Percentiles rank a stretch among this genome's conserved stretches.
These are phyloP conservation scores for Aspergillus pseudoviridinutans DNA, from an alignment of 2,329 filamentous ascomycete genomes.

Conservation along the genomic window DNA sequence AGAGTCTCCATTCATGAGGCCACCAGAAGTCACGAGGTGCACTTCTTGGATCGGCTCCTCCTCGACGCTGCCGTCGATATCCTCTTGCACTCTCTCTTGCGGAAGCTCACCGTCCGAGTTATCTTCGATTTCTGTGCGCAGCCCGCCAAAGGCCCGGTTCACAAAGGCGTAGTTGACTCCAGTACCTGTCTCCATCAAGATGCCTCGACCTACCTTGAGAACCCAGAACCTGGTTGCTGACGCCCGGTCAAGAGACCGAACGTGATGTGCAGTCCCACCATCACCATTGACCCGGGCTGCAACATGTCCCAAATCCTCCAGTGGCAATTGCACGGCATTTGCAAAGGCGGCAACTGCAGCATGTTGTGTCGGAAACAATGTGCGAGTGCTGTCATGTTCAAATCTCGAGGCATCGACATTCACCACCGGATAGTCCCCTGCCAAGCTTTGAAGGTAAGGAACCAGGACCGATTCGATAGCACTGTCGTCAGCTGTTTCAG, in stretches of 20 bases:
- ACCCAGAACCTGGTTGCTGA: constrained; percentile 53
- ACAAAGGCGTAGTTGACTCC: constrained; percentile 55
- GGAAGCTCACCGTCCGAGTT: constrained; percentile 33
- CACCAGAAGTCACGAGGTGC: constrained; percentile 20
- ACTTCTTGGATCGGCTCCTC: constrained; percentile 41
- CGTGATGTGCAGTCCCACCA: constrained; percentile 14
- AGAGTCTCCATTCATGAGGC: not conserved
- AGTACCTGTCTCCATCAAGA: constrained; percentile 55
- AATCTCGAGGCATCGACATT: constrained; percentile 58
- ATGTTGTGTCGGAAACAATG: constrained; percentile 51
- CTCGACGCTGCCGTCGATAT: constrained; percentile 46
- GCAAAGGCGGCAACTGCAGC: constrained; percentile 56
- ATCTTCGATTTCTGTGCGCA: constrained; percentile 44
- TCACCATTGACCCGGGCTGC: constrained; percentile 25
- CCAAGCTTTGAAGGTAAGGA: constrained; percentile 55
- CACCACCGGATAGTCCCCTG: constrained; percentile 48
- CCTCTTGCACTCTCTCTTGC: constrained; percentile 46
- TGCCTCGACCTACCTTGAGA: constrained; percentile 54
- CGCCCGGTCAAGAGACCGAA: constrained; percentile 31
- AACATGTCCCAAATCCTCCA: constrained; percentile 47
- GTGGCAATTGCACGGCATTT: constrained; percentile 49
- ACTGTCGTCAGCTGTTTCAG: constrained; percentile 46
- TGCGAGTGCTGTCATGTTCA: constrained; percentile 51
- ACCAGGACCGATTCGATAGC: constrained; percentile 56
- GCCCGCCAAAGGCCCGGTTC: constrained; percentile 59